phyloP scores from a whole-genome alignment of 1,284 basidiomycete genomes.

The Sporisorium sorghi region DNA sequence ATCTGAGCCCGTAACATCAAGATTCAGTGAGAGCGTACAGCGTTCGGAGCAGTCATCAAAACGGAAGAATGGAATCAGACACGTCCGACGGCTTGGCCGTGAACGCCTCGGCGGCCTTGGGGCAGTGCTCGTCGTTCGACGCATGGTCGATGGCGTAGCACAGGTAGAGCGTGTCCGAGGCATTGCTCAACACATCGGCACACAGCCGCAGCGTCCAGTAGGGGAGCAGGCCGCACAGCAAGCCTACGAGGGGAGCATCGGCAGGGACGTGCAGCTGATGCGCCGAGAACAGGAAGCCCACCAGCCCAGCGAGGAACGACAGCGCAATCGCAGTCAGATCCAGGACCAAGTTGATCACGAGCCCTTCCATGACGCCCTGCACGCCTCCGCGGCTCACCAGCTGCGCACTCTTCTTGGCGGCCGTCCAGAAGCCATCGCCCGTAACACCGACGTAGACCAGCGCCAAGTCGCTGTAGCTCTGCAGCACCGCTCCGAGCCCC shows the following conservation, averaged over 20 bases:
- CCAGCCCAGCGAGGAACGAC: conserved; percentile 80
- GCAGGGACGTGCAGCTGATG: conserved; percentile 82
- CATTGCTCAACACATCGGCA: conserved; percentile 82
- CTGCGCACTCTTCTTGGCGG: conserved; percentile 77
- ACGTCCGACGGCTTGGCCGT: conserved; percentile 32
- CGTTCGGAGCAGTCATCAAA: too few relatives aligned
- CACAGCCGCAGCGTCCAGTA: conserved; percentile 85
- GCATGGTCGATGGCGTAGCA: conserved; percentile 90
- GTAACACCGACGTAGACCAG: conserved; percentile 87
- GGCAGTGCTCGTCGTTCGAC: conserved; percentile 62
- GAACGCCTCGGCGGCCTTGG: conserved; percentile 42
- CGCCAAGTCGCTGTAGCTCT: conserved; percentile 77
- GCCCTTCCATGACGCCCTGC: conserved; percentile 69
- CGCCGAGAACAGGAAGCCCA: conserved; percentile 87
- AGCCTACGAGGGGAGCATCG: conserved; percentile 80
- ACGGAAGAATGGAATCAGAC: conserved; percentile 42
- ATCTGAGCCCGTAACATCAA: conserved; percentile 5
- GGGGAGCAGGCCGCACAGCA: conserved; percentile 82
- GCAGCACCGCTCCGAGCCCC: conserved; percentile 72
- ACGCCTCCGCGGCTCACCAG: conserved; percentile 72
- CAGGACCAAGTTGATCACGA: conserved; percentile 77
- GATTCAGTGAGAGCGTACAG: too few relatives aligned
- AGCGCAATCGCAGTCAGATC: conserved; percentile 81
- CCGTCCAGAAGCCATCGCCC: conserved; percentile 83
- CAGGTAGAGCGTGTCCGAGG: conserved; percentile 83